Base-by-base conservation (phyloP, 495 filamentous ascomycete species). In the Hypoxylon fuscum region DNA sequence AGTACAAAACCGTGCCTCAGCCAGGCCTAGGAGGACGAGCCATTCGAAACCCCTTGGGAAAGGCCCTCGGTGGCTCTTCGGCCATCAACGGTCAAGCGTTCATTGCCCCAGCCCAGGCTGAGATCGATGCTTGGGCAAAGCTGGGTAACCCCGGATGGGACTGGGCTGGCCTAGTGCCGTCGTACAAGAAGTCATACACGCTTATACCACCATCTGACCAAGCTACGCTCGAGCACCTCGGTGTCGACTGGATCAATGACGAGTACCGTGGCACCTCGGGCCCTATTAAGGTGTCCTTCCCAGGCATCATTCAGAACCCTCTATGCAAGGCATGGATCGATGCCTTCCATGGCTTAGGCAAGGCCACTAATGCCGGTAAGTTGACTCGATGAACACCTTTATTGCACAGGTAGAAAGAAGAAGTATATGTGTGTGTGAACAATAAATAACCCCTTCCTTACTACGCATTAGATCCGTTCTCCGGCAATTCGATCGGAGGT, bases 101-200 rank as follows among this genome's bases (percentile, higher is more conserved):
- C 12, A 35, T 52, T 31, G 35, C 55, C 9, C 22, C 45, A 12
- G 14, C 76, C 0, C 70, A 68, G 15, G 73, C 67, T 1, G 74
- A 73, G 8, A 73, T 86, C n/a, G 76, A 86, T 57, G 74, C 79
- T 15, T 86, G 83, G 84, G 77, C 66, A 2, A 68, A 72, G 3
- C 64, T 87, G 9, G 84, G 84, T 5, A 87, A 85, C 60, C 38
- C 71, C 2, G 73, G 75, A 18, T 88, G 85, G 85, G 71, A 72
- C 22, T 86, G 74, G 68, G 75, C 77, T 40, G 66, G 67, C 0
- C 41, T 87, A 22, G 54, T 59, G 11, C 81, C 82, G 2, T 85
- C 83, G 57, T 70, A 71, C 50, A 70, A 51, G 68, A 80, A 73
- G 72, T 79, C 75, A 54, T 72, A 62, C n/a, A 77, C 71, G 27